Conservation (phyloP, 2,329 filamentous ascomycete species). For the Byssothecium circinans region DNA sequence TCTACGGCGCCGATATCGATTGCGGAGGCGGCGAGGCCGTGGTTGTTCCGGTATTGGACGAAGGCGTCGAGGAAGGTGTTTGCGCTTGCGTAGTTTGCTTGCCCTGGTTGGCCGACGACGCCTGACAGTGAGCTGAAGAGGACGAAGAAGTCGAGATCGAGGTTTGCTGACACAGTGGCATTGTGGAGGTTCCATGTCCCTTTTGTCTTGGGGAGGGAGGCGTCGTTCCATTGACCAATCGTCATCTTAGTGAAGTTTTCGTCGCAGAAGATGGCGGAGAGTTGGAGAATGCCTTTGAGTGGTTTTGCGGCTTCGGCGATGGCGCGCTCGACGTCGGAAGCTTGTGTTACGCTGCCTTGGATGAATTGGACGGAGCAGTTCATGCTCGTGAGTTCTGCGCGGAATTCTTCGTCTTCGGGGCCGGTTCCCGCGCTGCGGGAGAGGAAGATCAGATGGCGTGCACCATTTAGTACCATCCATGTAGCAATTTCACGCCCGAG, state of each 20-base stretch:
- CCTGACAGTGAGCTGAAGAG: conserved; percentile 29
- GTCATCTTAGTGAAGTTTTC: conserved; percentile 14
- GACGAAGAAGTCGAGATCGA: conserved; percentile 30
- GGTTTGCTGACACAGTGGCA: background rate
- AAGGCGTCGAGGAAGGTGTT: conserved; percentile 42
- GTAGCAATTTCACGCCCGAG: conserved; percentile 16
- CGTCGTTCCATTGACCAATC: conserved; percentile 11
- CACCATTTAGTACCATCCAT: conserved; percentile 24
- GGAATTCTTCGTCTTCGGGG: conserved; percentile 5
- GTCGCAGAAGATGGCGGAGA: conserved; percentile 18
- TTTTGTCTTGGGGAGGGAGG: conserved; percentile 16
- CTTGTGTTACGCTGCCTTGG: conserved; percentile 4
- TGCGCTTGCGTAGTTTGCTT: conserved; percentile 52
- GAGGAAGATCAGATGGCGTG: conserved; percentile 17
- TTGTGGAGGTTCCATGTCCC: conserved; percentile 32
- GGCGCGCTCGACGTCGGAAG: conserved; percentile 5
- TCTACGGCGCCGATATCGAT: conserved; percentile 58
- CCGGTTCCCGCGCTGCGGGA: conserved; percentile 12
- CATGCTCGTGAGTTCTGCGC: conserved; percentile 9
- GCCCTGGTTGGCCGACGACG: conserved; percentile 35
- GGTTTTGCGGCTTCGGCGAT: conserved; percentile 1
- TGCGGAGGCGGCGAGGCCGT: conserved; percentile 41
- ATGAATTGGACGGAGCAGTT: conserved; percentile 15
- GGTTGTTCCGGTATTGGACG: conserved; percentile 15
- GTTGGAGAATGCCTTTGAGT: conserved; percentile 16